phyloP scores from a whole-genome alignment of 2,329 filamentous ascomycete species.

The Scedosporium dehoogii region DNA sequence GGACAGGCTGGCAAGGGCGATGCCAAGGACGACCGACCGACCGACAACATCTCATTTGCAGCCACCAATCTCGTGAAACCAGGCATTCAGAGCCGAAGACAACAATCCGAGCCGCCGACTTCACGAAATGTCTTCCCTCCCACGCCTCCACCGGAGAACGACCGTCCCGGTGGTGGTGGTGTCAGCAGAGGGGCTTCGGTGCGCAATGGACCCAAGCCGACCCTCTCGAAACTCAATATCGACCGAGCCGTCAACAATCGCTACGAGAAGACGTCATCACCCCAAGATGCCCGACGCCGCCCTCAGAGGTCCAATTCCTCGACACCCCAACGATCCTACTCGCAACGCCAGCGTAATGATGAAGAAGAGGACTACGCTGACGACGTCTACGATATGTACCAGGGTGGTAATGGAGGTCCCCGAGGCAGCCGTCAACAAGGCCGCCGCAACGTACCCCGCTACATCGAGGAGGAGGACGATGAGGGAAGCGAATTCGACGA shows the following conservation, averaged over 20 bases:
- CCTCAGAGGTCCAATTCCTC: constrained; percentile 1
- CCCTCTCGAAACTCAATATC: constrained; percentile 54
- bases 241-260: constrained; percentile 43
- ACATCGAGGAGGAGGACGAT: constrained; percentile 74
- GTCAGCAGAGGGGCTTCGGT: constrained; percentile 50
- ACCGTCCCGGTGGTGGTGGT: constrained; percentile 39
- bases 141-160: constrained; percentile 92
- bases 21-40: constrained; percentile 68
- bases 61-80: constrained; percentile 90
- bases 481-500: constrained; percentile 64
- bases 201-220: constrained; percentile 49
- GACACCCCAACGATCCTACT: constrained; percentile 9
- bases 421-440: constrained; percentile 29
- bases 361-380: constrained; percentile 57
- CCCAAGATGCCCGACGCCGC: constrained; percentile 19
- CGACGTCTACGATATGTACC: constrained; percentile 59
- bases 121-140: constrained; percentile 82
- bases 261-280: constrained; percentile 44
- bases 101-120: constrained; percentile 75
- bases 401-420: constrained; percentile 28
- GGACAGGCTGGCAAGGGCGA: constrained; percentile 38
- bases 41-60: constrained; percentile 80
- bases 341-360: constrained; percentile 20
- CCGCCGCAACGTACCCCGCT: constrained; percentile 40
- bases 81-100: constrained; percentile 66